phyloP scores from a whole-genome alignment of 148 eudicot species.

The Rhododendron vialii region DNA sequence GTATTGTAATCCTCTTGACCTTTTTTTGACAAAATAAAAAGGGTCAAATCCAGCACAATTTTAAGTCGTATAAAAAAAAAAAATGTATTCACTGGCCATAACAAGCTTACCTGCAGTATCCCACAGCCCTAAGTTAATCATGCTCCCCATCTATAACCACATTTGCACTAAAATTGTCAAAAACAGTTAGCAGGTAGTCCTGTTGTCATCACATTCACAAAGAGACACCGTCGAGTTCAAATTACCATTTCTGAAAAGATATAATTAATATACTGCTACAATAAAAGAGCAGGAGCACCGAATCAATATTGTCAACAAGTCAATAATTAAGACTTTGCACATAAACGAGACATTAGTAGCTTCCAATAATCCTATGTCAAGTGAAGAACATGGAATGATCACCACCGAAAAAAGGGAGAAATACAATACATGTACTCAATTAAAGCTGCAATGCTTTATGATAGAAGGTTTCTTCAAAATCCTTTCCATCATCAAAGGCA shows the following conservation, averaged over 20 bases:
- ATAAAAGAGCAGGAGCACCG: neutral
- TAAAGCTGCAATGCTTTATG: neutral
- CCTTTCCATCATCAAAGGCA: neutral
- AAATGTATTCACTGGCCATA: neutral
- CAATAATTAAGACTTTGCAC: neutral
- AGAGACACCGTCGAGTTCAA: neutral
- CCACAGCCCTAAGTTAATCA: conserved; percentile 39
- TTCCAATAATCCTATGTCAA: neutral
- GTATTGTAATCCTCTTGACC: conserved; percentile 7
- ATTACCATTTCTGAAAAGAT: neutral
- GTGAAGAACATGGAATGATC: neutral
- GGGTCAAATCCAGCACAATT: neutral
- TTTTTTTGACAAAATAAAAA: conserved; percentile 6
- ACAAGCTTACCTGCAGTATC: conserved; percentile 33
- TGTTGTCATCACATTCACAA: conserved; percentile 9
- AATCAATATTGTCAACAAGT: neutral
- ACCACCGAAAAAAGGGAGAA: neutral
- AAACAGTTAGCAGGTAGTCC: conserved; percentile 38
- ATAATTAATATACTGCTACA: neutral
- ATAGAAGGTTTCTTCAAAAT: neutral
- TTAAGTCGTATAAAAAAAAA: neutral
- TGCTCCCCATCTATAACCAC: conserved; percentile 38
- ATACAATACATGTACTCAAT: neutral
- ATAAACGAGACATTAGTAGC: neutral
- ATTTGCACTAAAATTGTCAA: conserved; percentile 25